These are phyloP conservation scores for Trifolium fragiferum DNA, from an alignment of 306 rosid species.

Conservation along the genomic window DNA sequence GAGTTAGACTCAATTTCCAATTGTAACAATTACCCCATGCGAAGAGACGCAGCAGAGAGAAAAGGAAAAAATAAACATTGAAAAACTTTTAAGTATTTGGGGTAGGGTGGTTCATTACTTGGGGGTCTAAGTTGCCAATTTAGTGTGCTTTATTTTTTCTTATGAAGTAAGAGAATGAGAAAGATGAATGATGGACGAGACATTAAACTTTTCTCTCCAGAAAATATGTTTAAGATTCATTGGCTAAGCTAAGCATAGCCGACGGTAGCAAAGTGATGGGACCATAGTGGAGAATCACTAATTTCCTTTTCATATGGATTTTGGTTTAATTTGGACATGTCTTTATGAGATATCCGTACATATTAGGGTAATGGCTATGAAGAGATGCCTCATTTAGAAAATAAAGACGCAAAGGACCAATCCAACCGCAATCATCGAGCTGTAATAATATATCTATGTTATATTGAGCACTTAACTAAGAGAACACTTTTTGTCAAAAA, in stretches of 20 bases:
- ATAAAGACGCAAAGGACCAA: background rate
- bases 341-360: constrained; percentile 55
- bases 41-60: no score
- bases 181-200: constrained; percentile 5
- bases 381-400: constrained; percentile 11
- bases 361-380: constrained; percentile 27
- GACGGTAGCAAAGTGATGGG: constrained; percentile 44
- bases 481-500: no score
- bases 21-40: no score
- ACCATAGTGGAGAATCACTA: constrained; percentile 60
- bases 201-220: background rate
- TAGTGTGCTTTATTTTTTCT: background rate
- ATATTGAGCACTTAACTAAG: no score
- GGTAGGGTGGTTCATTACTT: background rate
- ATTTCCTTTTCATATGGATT: constrained; percentile 53
- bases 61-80: no score
- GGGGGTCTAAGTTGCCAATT: background rate
- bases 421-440: background rate
- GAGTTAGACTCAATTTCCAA: no score
- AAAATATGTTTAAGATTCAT: constrained; percentile 35
- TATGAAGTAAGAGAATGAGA: constrained; percentile 21
- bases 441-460: background rate
- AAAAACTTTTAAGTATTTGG: background rate
- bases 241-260: constrained; percentile 47
- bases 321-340: constrained; percentile 35